phyloP scores from a whole-genome alignment of 139 green algal species.

The Closterium sp. region DNA sequence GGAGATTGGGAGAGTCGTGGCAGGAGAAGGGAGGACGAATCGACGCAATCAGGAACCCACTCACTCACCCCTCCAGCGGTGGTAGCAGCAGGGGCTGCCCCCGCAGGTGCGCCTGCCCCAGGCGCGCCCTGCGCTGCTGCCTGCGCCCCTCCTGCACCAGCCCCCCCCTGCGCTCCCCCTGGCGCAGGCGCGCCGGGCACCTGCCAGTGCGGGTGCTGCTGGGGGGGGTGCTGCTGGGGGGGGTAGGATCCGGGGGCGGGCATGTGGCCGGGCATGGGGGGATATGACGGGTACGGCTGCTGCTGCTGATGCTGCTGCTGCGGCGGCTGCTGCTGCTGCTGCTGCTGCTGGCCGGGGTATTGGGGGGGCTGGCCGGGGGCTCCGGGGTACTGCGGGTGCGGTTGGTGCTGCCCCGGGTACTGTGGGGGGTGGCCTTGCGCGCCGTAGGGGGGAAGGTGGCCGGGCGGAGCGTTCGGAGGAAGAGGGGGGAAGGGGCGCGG shows the following conservation, averaged over 20 bases:
- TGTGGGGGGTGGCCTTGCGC: background rate
- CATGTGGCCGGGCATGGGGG: background rate
- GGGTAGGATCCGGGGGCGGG: background rate
- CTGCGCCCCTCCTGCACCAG: background rate
- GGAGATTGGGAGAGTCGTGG: too few species aligned
- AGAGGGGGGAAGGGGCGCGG: background rate
- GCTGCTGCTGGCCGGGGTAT: background rate
- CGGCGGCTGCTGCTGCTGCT: too few species aligned
- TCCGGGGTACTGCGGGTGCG: background rate
- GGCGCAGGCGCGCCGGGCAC: background rate
- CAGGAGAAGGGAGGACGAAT: too few species aligned
- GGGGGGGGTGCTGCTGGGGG: background rate
- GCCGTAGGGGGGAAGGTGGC: background rate
- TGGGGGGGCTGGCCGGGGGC: too few species aligned
- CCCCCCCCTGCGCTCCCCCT: background rate
- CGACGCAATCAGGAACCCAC: too few species aligned
- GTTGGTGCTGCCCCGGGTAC: background rate
- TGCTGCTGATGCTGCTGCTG: too few species aligned
- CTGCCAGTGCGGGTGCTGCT: slow-evolving; percentile 2
- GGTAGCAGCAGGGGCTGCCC: background rate
- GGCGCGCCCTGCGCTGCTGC: background rate
- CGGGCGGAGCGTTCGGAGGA: background rate
- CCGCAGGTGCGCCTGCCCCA: background rate
- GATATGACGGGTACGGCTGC: background rate
- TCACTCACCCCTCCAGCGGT: background rate